Conservation (phyloP, 108 stramenopile species). For the Skeletonema marinoi region DNA sequence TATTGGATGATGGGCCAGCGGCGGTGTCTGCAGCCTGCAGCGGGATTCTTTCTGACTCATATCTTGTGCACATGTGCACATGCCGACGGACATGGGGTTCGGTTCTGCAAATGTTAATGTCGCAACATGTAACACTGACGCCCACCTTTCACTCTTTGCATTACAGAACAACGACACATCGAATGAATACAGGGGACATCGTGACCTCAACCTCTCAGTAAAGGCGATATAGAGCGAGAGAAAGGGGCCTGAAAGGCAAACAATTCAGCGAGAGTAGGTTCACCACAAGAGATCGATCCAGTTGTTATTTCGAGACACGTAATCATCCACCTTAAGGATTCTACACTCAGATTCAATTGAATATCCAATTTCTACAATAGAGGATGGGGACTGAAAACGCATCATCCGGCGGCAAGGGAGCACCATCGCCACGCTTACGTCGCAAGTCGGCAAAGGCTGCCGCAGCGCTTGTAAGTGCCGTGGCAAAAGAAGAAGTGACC, state of each 20-base stretch:
- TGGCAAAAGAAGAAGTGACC: conserved; percentile 9
- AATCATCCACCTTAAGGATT: background rate
- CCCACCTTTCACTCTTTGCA: background rate
- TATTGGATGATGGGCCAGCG: background rate
- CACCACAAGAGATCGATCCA: background rate
- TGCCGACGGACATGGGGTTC: background rate
- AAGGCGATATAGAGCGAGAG: background rate
- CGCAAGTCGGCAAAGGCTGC: conserved; percentile 45
- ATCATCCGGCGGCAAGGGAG: background rate
- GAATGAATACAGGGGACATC: background rate
- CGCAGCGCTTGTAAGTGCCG: conserved; percentile 6
- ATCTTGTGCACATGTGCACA: background rate
- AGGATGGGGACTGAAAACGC: background rate
- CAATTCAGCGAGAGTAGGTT: background rate
- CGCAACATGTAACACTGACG: background rate
- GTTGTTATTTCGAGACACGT: background rate
- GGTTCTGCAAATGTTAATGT: background rate
- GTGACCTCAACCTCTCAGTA: background rate
- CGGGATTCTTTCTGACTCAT: background rate
- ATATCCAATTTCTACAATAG: background rate
- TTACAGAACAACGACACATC: background rate
- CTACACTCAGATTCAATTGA: background rate
- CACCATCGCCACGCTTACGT: conserved; percentile 12
- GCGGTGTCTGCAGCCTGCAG: background rate
- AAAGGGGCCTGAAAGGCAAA: background rate